phyloP scores from a whole-genome alignment of 208 protist species.

The Naegleria lovaniensis region DNA sequence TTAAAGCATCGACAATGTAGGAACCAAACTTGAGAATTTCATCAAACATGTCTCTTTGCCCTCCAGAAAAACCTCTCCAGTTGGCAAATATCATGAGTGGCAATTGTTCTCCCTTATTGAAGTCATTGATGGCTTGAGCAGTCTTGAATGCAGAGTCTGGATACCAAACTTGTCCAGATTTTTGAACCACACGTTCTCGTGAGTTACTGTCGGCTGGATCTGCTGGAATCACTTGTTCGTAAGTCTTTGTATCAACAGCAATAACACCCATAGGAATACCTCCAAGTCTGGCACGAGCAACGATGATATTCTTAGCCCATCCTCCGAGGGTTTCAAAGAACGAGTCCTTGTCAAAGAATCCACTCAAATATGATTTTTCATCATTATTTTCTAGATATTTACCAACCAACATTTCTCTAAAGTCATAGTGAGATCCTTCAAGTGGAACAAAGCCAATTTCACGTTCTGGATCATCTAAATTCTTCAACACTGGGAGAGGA shows the following conservation, averaged over 20 bases:
- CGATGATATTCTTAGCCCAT: slow-evolving; percentile 93
- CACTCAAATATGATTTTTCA: slow-evolving; percentile 33
- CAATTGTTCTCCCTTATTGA: slow-evolving; percentile 88
- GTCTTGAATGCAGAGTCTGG: slow-evolving; percentile 95
- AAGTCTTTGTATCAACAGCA: slow-evolving; percentile 89
- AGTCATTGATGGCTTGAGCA: slow-evolving; percentile 91
- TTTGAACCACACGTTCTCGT: slow-evolving; percentile 56
- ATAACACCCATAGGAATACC: slow-evolving; percentile 95
- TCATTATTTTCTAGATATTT: not conserved
- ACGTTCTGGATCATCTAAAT: slow-evolving; percentile 60
- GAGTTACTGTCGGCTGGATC: slow-evolving; percentile 86
- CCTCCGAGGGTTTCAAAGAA: slow-evolving; percentile 80
- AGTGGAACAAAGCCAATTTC: slow-evolving; percentile 35
- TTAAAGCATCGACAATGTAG: slow-evolving; percentile 94
- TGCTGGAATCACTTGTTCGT: slow-evolving; percentile 81
- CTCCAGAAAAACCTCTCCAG: slow-evolving; percentile 97
- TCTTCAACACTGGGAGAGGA: not conserved
- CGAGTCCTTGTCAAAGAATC: slow-evolving; percentile 79
- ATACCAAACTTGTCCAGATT: slow-evolving; percentile 90
- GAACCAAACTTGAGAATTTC: slow-evolving; percentile 98
- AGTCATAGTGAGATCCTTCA: not conserved
- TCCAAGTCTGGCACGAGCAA: slow-evolving; percentile 87
- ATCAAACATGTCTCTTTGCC: slow-evolving; percentile 97
- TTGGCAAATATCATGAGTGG: slow-evolving; percentile 96
- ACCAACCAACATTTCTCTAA: not conserved